Conservation (phyloP, 352 stramenopile genomes). For the Aphanomyces euteiches region DNA sequence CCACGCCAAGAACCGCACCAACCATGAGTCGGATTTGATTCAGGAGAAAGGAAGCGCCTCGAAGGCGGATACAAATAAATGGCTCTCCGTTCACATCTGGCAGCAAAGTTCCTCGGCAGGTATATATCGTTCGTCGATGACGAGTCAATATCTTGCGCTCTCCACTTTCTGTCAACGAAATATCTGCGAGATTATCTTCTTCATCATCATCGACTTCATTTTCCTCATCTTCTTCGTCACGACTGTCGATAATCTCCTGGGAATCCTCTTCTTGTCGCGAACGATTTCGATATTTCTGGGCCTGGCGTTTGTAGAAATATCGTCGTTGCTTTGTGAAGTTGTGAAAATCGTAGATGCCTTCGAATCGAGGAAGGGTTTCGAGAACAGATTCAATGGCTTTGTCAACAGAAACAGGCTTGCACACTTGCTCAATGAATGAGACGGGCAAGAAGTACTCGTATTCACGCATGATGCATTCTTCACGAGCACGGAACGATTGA, state of each 20-base stretch:
- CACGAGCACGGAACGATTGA: constrained; percentile 86
- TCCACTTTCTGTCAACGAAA: constrained; percentile 11
- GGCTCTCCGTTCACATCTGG: constrained; percentile 54
- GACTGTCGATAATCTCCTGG: constrained; percentile 4
- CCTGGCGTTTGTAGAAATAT: constrained; percentile 72
- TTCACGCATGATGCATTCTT: constrained; percentile 81
- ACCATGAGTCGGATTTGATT: constrained; percentile 92
- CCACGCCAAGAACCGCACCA: constrained; percentile 75
- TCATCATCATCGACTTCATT: constrained; percentile 20
- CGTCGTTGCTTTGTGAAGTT: constrained; percentile 85
- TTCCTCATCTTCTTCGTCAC: constrained; percentile 22
- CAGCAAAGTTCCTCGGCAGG: constrained; percentile 60
- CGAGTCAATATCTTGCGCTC: constrained; percentile 54
- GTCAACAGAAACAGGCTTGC: constrained; percentile 37
- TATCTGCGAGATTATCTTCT: constrained; percentile 25
- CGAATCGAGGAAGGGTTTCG: constrained; percentile 44
- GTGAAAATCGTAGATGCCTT: constrained; percentile 88
- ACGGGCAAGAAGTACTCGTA: constrained; percentile 91
- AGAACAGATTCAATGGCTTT: constrained; percentile 10
- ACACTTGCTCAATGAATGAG: constrained; percentile 45
- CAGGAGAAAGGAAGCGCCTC: constrained; percentile 78
- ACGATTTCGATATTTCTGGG: constrained; percentile 33
- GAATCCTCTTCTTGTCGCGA: not conserved
- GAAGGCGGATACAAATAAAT: constrained; percentile 73
- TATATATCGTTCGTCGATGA: constrained; percentile 75